These are phyloP conservation scores for Teratosphaeria nubilosa DNA, from an alignment of 2,329 filamentous ascomycete species.

Conservation along the genomic window DNA sequence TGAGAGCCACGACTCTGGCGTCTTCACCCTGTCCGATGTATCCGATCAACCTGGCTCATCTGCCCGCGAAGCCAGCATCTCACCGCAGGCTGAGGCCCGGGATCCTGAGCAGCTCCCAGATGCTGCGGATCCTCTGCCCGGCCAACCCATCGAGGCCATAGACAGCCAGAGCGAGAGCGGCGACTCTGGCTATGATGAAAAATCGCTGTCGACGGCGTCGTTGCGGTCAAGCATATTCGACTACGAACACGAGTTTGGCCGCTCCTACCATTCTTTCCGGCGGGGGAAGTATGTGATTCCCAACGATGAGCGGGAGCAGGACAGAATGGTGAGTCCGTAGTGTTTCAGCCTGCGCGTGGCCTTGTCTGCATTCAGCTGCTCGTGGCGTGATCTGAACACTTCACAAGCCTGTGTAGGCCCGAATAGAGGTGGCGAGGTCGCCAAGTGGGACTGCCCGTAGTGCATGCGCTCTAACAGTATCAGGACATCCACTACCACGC, in stretches of 20 bases:
- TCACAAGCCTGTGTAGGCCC: neutral
- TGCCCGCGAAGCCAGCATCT: neutral
- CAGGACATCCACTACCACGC: slow-evolving; percentile 13
- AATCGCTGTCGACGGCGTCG: slow-evolving; percentile 9
- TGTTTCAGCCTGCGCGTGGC: neutral
- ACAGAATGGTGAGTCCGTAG: slow-evolving; percentile 9
- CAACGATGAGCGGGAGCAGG: slow-evolving; percentile 17
- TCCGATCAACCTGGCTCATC: neutral
- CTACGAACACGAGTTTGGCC: slow-evolving; percentile 15
- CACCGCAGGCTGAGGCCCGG: neutral
- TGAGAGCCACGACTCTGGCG: neutral
- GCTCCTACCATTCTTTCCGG: slow-evolving; percentile 14
- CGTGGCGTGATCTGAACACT: no score
- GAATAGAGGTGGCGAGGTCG: neutral
- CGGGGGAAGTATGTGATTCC: slow-evolving; percentile 18
- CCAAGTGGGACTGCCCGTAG: neutral
- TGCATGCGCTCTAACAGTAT: neutral
- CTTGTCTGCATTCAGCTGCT: neutral
- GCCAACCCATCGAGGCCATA: neutral
- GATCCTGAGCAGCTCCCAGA: neutral
- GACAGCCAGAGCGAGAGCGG: neutral
- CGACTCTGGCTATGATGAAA: slow-evolving; percentile 12
- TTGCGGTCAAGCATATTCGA: slow-evolving; percentile 13
- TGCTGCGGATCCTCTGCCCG: neutral
- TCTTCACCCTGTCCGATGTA: neutral